Evolutionary conservation across 345 rosid genomes (phyloP).

Genomic region (Erodium maritimum): DNA sequence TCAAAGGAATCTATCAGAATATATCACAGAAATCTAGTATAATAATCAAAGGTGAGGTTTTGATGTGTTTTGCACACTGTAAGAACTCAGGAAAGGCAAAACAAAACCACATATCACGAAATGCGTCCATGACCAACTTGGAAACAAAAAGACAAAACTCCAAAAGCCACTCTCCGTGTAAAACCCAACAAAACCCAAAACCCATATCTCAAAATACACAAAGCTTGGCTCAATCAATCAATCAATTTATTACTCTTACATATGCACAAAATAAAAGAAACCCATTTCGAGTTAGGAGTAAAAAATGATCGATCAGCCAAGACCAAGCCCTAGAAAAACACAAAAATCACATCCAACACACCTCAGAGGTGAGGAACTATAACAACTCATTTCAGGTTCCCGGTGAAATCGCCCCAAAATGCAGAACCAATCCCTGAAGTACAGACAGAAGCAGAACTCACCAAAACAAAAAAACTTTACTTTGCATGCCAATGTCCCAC

Average conservation of each 20-base stretch:
- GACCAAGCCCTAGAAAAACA: too few relatives aligned
- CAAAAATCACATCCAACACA: too few relatives aligned
- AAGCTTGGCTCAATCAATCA: too few relatives aligned
- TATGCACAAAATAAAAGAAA: conserved; percentile 8
- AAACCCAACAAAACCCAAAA: conserved; percentile 29
- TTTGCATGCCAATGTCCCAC: too few relatives aligned
- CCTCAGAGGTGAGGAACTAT: too few relatives aligned
- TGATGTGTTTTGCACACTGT: conserved; percentile 9
- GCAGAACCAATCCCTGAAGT: too few relatives aligned
- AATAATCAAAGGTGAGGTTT: conserved; percentile 15
- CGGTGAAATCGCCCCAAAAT: too few relatives aligned
- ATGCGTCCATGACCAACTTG: conserved; percentile 14
- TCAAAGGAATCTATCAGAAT: conserved; percentile 34
- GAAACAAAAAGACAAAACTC: conserved; percentile 27
- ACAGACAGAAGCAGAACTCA: too few relatives aligned
- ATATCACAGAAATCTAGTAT: conserved; percentile 21
- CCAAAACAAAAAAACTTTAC: too few relatives aligned
- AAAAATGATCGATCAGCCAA: too few relatives aligned
- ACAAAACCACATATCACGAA: conserved; percentile 19
- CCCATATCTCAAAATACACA: conserved; percentile 6
- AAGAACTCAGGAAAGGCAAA: conserved; percentile 6
- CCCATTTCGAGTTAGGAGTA: too few relatives aligned
- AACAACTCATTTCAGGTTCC: too few relatives aligned
- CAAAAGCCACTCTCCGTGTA: conserved; percentile 45
- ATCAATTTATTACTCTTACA: conserved; percentile 10